Conservation (phyloP, 495 filamentous ascomycete species). For the Annulohypoxylon moriforme region DNA sequence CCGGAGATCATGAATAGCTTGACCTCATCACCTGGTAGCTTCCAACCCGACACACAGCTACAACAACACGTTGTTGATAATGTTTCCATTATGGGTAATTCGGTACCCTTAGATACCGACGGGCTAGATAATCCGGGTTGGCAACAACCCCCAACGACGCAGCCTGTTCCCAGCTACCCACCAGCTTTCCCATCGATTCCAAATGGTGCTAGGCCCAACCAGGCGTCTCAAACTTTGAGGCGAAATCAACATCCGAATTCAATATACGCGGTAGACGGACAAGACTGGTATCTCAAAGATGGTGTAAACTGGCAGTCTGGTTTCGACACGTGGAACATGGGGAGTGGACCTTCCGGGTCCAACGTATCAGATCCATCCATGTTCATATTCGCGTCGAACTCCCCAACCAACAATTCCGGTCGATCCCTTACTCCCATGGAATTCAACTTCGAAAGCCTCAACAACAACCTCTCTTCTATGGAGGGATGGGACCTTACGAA, state of each 20-base stretch:
- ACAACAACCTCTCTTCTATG: constrained; percentile 42
- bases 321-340: constrained; percentile 57
- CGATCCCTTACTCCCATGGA: constrained; percentile 38
- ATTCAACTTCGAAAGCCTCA: constrained; percentile 42
- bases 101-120: constrained; percentile 25
- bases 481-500: constrained; percentile 46
- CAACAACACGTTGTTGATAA: constrained; percentile 29
- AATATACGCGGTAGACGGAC: constrained; percentile 57
- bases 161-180: constrained; percentile 26
- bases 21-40: constrained; percentile 32
- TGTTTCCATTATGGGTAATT: constrained; percentile 35
- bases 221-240: constrained; percentile 20
- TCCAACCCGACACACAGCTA: constrained; percentile 31
- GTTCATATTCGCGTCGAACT: constrained; percentile 44
- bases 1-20: constrained; percentile 44
- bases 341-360: constrained; percentile 16
- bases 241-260: constrained; percentile 43
- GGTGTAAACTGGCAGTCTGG: constrained; percentile 62
- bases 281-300: constrained; percentile 64
- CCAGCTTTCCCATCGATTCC: constrained; percentile 21
- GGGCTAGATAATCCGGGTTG: constrained; percentile 21
- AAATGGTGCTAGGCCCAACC: constrained; percentile 28
- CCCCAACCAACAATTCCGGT: constrained; percentile 28
- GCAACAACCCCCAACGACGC: constrained; percentile 22
- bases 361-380: constrained; percentile 40